Evolutionary conservation across 163 green algal genomes (phyloP).

Genomic region (Prototheca cutis): DNA sequence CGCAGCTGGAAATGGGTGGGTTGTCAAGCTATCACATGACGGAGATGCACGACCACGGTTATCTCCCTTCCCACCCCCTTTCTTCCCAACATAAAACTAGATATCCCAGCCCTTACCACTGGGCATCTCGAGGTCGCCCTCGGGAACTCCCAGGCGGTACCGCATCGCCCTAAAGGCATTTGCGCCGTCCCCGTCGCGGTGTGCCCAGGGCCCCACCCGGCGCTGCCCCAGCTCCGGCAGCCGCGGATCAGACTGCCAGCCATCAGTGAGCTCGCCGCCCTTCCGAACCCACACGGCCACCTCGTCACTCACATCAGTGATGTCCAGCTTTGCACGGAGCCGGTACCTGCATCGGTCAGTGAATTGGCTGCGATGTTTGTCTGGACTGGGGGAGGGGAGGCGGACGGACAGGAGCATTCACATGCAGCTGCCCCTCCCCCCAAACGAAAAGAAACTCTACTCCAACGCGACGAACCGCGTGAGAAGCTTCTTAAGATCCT

Average conservation of each 20-base stretch:
- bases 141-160: slow-evolving; percentile 43
- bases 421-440: too few relatives aligned
- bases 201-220: slow-evolving; percentile 19
- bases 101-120: slow-evolving; percentile 22
- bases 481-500: slow-evolving; percentile 25
- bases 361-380: neutral
- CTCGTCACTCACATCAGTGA: slow-evolving; percentile 47
- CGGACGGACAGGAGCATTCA: too few relatives aligned
- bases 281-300: neutral
- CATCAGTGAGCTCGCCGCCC: neutral
- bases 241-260: slow-evolving; percentile 45
- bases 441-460: too few relatives aligned
- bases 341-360: slow-evolving; percentile 44
- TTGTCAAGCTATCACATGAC: too few relatives aligned
- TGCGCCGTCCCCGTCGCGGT: neutral
- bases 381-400: too few relatives aligned
- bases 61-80: too few relatives aligned
- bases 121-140: slow-evolving; percentile 69
- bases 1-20: too few relatives aligned
- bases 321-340: slow-evolving; percentile 53
- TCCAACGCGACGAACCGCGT: slow-evolving; percentile 5
- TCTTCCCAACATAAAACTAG: too few relatives aligned
- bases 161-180: neutral
- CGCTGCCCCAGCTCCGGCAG: slow-evolving; percentile 42
- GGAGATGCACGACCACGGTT: too few relatives aligned